Base-by-base conservation (phyloP, 805 yeast species). In the Candida parachauliodes region DNA sequence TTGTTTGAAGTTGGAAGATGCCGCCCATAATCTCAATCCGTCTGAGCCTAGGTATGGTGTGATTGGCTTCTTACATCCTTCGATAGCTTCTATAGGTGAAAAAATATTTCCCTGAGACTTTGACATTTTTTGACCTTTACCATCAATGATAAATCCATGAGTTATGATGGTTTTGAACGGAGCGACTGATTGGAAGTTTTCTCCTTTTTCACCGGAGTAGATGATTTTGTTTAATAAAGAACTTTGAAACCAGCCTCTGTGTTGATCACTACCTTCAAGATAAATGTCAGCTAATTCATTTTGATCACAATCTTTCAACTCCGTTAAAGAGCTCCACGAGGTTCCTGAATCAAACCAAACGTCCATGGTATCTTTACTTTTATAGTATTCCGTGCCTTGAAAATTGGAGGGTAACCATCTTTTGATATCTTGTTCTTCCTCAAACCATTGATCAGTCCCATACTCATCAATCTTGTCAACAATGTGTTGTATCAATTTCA, bases 301-400 rank as follows among this genome's bases (percentile, higher is more conserved):
- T 9, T 71, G 47, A 1, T 59, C 57, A 8, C 68, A 52, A 23
- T 61, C 59, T 9, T 63, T 44, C 3, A 48, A 43, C 35, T 71
- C 68, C 2, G 59, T 54, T 15, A 83, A 64, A 31, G 76, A 71
- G 8, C 78, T 74, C 98, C 98, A 93, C 23, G 93, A 81, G 0
- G 95, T 77, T 0, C 99, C 99, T 27, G 95, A 84, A 59, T 93
- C 99, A 63, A 93, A 91, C 99, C 99, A 93, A 14, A 93, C 98
- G 61, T 93, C 99, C 88, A 93, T 84, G 0, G 98, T 93, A 49
- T 93, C 98, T 30, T 69, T 74, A 1, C 96, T 91, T 50, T 86
- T 83, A 17, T 53, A 51, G 45, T 70, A 83, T 2, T 65, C 49
- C 49, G 39, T 0, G 63, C 51, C 12, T 50, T 66, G 58, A 38